A percentile compares a stretch with the other conserved stretches of the same genome.
Conservation (phyloP, 768 basidiomycete genomes). For the Macrolepiota dolichaula region DNA sequence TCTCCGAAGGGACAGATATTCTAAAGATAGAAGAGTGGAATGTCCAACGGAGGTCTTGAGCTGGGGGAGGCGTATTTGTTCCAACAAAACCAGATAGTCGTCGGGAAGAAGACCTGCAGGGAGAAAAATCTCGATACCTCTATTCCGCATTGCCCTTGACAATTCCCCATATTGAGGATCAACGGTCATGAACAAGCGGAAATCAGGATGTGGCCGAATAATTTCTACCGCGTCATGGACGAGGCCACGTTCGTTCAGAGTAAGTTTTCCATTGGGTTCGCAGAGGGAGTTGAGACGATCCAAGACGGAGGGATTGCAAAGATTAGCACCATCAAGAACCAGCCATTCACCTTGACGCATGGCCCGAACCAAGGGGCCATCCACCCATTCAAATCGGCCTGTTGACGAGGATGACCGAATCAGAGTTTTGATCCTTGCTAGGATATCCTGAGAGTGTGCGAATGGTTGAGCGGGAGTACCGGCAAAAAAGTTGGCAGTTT, state of each 20-base stretch:
- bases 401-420: slow-evolving; percentile 12
- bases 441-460: neutral
- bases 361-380: slow-evolving; percentile 86
- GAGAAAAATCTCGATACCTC: slow-evolving; percentile 83
- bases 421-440: neutral
- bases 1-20: slow-evolving; percentile 15
- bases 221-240: slow-evolving; percentile 73
- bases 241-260: slow-evolving; percentile 87
- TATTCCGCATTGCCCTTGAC: slow-evolving; percentile 97
- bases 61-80: slow-evolving; percentile 47
- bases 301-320: slow-evolving; percentile 92
- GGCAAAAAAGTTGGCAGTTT: slow-evolving; percentile 11
- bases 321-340: slow-evolving; percentile 87
- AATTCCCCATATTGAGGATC: slow-evolving; percentile 91
- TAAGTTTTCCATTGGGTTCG: slow-evolving; percentile 77
- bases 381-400: slow-evolving; percentile 89
- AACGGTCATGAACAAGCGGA: slow-evolving; percentile 91
- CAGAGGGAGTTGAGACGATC: slow-evolving; percentile 97
- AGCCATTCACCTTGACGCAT: slow-evolving; percentile 89
- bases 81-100: slow-evolving; percentile 43
- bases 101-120: slow-evolving; percentile 32
- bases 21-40: neutral
- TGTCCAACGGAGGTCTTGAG: slow-evolving; percentile 6
- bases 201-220: slow-evolving; percentile 80
- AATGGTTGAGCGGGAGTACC: slow-evolving; percentile 1